Evolutionary conservation across 202 grass and related monocot species (phyloP).

Genomic region (Saccharum hybrid): DNA sequence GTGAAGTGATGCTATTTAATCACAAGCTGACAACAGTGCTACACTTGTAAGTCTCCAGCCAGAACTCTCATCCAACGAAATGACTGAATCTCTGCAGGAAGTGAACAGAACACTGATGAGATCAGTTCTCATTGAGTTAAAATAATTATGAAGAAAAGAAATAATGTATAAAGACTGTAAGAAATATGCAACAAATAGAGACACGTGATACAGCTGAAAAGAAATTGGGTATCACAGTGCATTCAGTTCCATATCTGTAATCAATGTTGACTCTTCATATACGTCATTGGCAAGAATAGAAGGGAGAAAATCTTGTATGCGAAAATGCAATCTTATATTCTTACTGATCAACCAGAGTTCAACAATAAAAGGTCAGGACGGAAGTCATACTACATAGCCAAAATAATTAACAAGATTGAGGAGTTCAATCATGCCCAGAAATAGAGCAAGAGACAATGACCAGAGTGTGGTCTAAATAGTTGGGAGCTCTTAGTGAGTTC

Average conservation of each 20-base stretch:
- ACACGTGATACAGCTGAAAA: neutral
- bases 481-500: neutral
- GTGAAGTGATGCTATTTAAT: conserved; percentile 20
- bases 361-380: neutral
- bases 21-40: neutral
- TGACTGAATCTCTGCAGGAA: conserved; percentile 39
- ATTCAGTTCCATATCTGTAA: neutral
- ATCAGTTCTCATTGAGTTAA: conserved; percentile 27
- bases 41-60: conserved; percentile 12
- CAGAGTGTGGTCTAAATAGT: neutral
- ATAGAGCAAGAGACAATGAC: neutral
- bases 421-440: neutral
- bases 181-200: conserved; percentile 18
- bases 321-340: neutral
- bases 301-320: neutral
- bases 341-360: conserved; percentile 1
- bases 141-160: neutral
- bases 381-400: conserved; percentile 16
- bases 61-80: conserved; percentile 18
- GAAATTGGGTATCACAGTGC: neutral
- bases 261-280: conserved; percentile 5
- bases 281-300: neutral
- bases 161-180: neutral
- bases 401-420: conserved; percentile 11
- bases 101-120: conserved; percentile 12